Evolutionary conservation across 2,329 filamentous ascomycete genomes (phyloP).

Genomic region (Ophiobolus disseminans): DNA sequence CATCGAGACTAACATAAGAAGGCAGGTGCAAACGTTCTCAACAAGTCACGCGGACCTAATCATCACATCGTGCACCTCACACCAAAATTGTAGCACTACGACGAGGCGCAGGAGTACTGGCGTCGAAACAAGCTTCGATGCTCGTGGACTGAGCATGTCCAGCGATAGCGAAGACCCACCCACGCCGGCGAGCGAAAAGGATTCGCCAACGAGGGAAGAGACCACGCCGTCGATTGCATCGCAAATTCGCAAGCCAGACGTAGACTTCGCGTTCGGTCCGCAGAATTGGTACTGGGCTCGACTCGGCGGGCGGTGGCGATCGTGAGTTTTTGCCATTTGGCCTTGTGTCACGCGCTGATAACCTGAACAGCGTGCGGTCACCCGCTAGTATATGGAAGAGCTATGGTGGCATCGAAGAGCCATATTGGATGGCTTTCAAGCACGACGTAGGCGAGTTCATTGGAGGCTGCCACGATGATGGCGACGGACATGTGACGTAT

Average conservation of each 20-base stretch:
- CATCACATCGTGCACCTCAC: too few relatives aligned
- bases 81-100: too few relatives aligned
- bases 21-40: too few relatives aligned
- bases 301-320: not conserved
- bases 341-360: not conserved
- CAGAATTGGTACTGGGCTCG: constrained; percentile 4
- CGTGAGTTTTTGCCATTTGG: not conserved
- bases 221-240: too few relatives aligned
- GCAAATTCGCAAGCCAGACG: not conserved
- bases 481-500: not conserved
- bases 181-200: too few relatives aligned
- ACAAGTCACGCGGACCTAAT: too few relatives aligned
- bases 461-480: not conserved
- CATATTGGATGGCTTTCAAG: constrained; percentile 3
- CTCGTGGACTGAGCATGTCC: too few relatives aligned
- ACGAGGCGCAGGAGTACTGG: too few relatives aligned
- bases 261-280: constrained; percentile 2
- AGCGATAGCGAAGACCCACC: too few relatives aligned
- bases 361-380: not conserved
- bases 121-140: too few relatives aligned
- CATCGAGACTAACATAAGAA: too few relatives aligned
- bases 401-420: not conserved
- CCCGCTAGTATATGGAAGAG: not conserved
- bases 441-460: not conserved
- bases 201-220: too few relatives aligned